These are phyloP conservation scores for Caryocar brasiliense DNA, from an alignment of 441 rosid genomes.

Conservation along the genomic window DNA sequence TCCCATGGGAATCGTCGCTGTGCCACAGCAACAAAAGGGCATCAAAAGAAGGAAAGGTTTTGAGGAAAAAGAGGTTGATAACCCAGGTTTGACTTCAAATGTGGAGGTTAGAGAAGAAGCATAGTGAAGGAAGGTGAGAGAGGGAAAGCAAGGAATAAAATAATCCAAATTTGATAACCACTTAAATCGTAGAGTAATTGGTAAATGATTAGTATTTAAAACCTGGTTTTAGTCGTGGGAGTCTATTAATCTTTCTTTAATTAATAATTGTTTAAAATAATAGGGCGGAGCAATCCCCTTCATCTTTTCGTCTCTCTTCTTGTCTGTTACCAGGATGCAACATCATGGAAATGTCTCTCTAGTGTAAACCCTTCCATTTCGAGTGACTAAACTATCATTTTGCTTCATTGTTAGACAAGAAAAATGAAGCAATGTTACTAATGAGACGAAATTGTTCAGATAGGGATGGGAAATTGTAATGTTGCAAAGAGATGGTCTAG, in stretches of 20 bases:
- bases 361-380: background rate
- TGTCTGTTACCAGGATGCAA: conserved; percentile 40
- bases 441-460: too few species aligned
- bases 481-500: too few species aligned
- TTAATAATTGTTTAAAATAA: conserved; percentile 12
- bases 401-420: too few species aligned
- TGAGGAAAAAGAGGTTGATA: conserved; percentile 17
- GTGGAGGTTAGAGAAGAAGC: conserved; percentile 19
- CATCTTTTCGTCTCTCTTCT: conserved; percentile 40
- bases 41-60: conserved; percentile 5
- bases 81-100: conserved; percentile 45
- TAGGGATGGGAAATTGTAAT: too few species aligned
- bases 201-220: conserved; percentile 5
- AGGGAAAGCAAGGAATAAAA: conserved; percentile 23
- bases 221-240: conserved; percentile 11
- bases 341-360: conserved; percentile 21
- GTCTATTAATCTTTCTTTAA: conserved; percentile 4
- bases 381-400: background rate
- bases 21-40: conserved; percentile 1
- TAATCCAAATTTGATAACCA: conserved; percentile 22
- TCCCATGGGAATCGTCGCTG: background rate
- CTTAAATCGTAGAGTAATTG: conserved; percentile 15
- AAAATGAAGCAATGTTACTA: too few species aligned
- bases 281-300: conserved; percentile 32
- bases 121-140: conserved; percentile 17